Conservation (phyloP, 2,329 filamentous ascomycete genomes). For the Cercospora nicotianae region DNA sequence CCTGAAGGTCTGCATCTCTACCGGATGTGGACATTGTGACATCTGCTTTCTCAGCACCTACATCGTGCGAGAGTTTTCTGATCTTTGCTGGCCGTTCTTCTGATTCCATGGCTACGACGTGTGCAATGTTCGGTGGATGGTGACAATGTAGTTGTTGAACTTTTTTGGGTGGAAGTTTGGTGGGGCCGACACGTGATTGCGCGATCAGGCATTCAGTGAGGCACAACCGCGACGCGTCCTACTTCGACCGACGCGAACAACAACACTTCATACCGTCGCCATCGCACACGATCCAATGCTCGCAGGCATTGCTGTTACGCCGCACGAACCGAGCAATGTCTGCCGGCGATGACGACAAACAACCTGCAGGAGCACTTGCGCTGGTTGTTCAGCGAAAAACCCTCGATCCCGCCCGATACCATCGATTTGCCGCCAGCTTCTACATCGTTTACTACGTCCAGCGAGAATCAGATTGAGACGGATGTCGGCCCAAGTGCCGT, state of each 20-base stretch:
- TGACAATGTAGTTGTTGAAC: conserved; percentile 3
- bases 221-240: background rate
- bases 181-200: background rate
- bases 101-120: conserved; percentile 50
- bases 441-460: conserved; percentile 19
- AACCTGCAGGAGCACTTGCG: conserved; percentile 51
- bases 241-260: conserved; percentile 1
- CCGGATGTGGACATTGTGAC: background rate
- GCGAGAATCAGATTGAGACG: conserved; percentile 14
- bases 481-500: background rate
- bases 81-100: conserved; percentile 58
- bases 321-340: conserved; percentile 25
- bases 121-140: background rate
- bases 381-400: conserved; percentile 50
- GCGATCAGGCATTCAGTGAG: conserved; percentile 6
- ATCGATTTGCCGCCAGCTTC: conserved; percentile 27
- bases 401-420: conserved; percentile 42
- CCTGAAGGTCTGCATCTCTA: background rate
- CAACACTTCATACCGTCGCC: conserved; percentile 1
- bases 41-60: background rate
- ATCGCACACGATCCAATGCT: background rate
- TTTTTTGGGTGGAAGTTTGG: background rate
- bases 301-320: conserved; percentile 1
- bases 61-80: conserved; percentile 46
- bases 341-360: conserved; percentile 48